Evolutionary conservation across 345 rosid species (phyloP).

Genomic region (Populus simonii): DNA sequence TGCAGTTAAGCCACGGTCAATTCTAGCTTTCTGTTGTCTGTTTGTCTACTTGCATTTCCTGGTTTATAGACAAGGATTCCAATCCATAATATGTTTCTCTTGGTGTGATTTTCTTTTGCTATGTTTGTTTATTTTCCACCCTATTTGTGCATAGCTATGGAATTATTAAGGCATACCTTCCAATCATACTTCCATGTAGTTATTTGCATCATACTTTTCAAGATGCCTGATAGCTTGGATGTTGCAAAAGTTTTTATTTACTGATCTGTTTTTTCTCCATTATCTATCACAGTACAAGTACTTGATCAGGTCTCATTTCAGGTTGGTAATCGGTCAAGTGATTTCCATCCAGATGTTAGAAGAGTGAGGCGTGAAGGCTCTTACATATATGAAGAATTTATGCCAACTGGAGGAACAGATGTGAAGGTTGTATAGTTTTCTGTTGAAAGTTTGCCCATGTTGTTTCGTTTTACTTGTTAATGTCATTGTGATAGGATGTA

Average conservation of each 20-base stretch:
- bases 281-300: neutral
- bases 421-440: constrained; percentile 67
- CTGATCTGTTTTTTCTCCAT: neutral
- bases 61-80: neutral
- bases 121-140: neutral
- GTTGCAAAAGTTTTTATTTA: neutral
- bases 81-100: neutral
- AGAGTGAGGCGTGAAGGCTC: constrained; percentile 98
- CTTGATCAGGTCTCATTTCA: constrained; percentile 22
- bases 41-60: neutral
- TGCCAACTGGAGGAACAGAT: constrained; percentile 99
- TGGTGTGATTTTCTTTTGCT: neutral
- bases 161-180: neutral
- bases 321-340: constrained; percentile 98
- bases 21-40: neutral
- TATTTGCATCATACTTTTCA: neutral
- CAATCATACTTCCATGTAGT: neutral
- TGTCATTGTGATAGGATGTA: neutral
- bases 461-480: neutral
- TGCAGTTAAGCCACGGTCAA: neutral
- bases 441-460: neutral
- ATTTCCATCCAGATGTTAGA: constrained; percentile 97
- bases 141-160: constrained; percentile 2
- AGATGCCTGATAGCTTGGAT: neutral
- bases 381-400: constrained; percentile 95